phyloP scores from a whole-genome alignment of 768 basidiomycete species.

The Steccherinum ochraceum region DNA sequence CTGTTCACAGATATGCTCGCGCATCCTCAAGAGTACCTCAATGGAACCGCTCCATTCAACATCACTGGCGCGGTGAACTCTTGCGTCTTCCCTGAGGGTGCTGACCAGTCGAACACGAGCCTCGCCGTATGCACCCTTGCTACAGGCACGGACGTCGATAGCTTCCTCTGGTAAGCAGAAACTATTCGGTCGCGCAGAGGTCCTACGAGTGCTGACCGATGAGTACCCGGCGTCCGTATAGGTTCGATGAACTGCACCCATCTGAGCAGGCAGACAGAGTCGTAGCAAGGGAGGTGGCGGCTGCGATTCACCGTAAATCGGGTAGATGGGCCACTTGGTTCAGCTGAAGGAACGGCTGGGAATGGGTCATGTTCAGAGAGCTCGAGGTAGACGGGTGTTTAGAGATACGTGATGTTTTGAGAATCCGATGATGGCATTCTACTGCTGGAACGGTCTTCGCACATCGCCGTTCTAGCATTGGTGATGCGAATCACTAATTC shows the following conservation, averaged over 20 bases:
- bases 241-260: constrained; percentile 55
- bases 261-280: constrained; percentile 53
- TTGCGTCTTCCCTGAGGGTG: constrained; percentile 33
- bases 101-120: constrained; percentile 15
- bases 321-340: constrained; percentile 9
- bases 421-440: too few relatives aligned
- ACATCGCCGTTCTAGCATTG: too few relatives aligned
- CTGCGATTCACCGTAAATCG: constrained; percentile 4
- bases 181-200: neutral
- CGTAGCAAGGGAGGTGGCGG: constrained; percentile 47
- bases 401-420: too few relatives aligned
- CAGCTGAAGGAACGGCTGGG: constrained; percentile 5
- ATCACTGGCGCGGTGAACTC: constrained; percentile 43
- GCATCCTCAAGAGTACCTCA: constrained; percentile 45
- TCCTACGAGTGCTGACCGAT: neutral
- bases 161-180: constrained; percentile 46
- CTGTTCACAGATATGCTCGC: constrained; percentile 53
- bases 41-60: constrained; percentile 56
- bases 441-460: too few relatives aligned
- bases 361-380: too few relatives aligned
- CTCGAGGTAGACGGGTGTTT: too few relatives aligned
- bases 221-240: neutral
- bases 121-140: constrained; percentile 25
- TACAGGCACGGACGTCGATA: constrained; percentile 41
- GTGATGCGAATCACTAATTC: too few relatives aligned